Conservation (phyloP, 1,139 yeast genomes). For the Hemisphaericaspora lyxosophila region DNA sequence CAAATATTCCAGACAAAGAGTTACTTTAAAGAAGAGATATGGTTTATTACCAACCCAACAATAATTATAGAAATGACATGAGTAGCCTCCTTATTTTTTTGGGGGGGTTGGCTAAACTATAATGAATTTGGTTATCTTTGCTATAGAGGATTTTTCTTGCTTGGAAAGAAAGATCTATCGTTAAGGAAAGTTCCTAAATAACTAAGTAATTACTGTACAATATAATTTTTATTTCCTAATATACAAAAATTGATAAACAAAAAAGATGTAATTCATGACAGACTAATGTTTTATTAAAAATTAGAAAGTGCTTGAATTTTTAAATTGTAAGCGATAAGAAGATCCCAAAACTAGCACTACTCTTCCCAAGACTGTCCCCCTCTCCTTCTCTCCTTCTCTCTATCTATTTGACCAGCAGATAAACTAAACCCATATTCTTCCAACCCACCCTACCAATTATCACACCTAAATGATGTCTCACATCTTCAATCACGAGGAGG, state of each 20-base stretch:
- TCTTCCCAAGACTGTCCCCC: not conserved
- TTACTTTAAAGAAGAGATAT: slow-evolving; percentile 93
- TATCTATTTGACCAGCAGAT: too few relatives aligned
- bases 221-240: slow-evolving; percentile 1
- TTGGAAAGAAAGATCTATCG: not conserved
- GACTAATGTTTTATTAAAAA: too few relatives aligned
- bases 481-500: not conserved
- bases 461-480: too few relatives aligned
- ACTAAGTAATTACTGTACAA: not conserved
- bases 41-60: slow-evolving; percentile 83
- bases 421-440: too few relatives aligned
- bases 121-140: not conserved
- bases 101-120: too few relatives aligned
- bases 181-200: not conserved
- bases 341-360: too few relatives aligned
- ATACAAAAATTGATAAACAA: slow-evolving; percentile 1
- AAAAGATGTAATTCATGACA: too few relatives aligned
- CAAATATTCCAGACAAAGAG: slow-evolving; percentile 98
- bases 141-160: not conserved
- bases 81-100: too few relatives aligned
- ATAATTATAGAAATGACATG: slow-evolving; percentile 27
- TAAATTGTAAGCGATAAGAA: too few relatives aligned
- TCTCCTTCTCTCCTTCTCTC: too few relatives aligned
- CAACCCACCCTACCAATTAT: too few relatives aligned
- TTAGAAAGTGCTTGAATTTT: too few relatives aligned